A percentile compares a stretch with the other conserved stretches of the same genome.
These are phyloP conservation scores for Colletotrichum siamense DNA, from an alignment of 2,329 filamentous ascomycete genomes.

Conservation along the genomic window DNA sequence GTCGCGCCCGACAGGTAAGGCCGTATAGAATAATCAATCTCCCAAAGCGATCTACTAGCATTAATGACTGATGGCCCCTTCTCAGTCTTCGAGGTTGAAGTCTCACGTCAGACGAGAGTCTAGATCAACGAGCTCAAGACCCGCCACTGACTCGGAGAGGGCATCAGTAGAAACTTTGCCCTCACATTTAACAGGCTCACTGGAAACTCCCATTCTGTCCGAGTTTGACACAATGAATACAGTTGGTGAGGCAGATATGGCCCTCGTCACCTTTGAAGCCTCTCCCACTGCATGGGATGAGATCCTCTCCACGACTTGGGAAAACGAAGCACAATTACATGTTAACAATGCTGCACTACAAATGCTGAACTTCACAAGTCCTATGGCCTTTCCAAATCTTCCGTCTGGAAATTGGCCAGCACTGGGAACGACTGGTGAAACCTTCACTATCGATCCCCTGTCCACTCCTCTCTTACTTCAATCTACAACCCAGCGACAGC, in stretches of 20 bases:
- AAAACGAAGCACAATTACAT: neutral
- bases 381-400: neutral
- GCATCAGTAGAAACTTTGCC: neutral
- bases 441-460: neutral
- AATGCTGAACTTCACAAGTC: neutral
- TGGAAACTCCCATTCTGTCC: neutral
- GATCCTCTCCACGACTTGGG: neutral
- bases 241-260: neutral
- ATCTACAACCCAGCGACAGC: neutral
- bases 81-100: neutral
- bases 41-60: neutral
- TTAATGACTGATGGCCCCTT: neutral
- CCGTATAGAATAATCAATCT: fast-evolving
- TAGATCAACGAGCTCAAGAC: neutral
- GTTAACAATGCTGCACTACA: neutral
- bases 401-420: neutral
- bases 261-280: neutral
- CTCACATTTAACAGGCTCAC: neutral
- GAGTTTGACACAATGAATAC: neutral
- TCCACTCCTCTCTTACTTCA: neutral
- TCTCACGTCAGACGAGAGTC: neutral
- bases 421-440: neutral
- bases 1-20: neutral
- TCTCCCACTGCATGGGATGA: neutral
- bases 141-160: neutral